Evolutionary conservation across 2,329 filamentous ascomycete genomes (phyloP).

Genomic region (Endothia cerciana): DNA sequence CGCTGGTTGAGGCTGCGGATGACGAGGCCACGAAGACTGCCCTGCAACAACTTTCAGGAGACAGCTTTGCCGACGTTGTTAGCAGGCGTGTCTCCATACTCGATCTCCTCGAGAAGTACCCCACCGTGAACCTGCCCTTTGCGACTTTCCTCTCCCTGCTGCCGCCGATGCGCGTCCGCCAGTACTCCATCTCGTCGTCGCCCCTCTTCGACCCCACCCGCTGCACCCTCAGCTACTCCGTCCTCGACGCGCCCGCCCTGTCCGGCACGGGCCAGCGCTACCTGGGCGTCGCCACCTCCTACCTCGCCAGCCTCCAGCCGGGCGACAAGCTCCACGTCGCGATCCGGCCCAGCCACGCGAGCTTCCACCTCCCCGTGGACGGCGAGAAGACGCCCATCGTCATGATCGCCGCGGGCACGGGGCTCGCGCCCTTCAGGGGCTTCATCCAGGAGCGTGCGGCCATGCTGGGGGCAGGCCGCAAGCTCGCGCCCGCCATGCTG

Average conservation of each 20-base stretch:
- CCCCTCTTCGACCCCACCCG: slow-evolving; percentile 60
- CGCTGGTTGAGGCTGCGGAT: slow-evolving; percentile 52
- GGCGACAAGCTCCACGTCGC: slow-evolving; percentile 55
- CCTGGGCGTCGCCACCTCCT: slow-evolving; percentile 60
- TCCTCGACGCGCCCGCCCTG: slow-evolving; percentile 62
- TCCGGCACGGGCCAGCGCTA: slow-evolving; percentile 51
- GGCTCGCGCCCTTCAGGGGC: slow-evolving; percentile 64
- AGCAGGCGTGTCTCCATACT: slow-evolving; percentile 58
- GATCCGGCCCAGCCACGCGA: slow-evolving; percentile 46
- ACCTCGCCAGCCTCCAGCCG: slow-evolving; percentile 53
- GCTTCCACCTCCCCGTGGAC: slow-evolving; percentile 54
- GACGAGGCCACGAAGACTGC: slow-evolving; percentile 47
- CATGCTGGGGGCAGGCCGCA: slow-evolving; percentile 50
- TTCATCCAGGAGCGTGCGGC: slow-evolving; percentile 65
- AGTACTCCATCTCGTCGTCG: slow-evolving; percentile 71
- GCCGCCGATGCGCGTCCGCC: slow-evolving; percentile 58
- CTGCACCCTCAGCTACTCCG: slow-evolving; percentile 68
- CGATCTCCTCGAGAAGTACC: slow-evolving; percentile 64
- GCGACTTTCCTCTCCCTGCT: slow-evolving; percentile 65
- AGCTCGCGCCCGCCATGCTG: slow-evolving; percentile 63
- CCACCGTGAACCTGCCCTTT: slow-evolving; percentile 57
- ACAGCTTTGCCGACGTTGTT: slow-evolving; percentile 46
- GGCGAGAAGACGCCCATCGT: slow-evolving; percentile 52
- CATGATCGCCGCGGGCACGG: slow-evolving; percentile 56
- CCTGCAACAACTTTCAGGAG: slow-evolving; percentile 44